Conservation (phyloP, 805 yeast species). For the Cyberlindnera maritima region DNA sequence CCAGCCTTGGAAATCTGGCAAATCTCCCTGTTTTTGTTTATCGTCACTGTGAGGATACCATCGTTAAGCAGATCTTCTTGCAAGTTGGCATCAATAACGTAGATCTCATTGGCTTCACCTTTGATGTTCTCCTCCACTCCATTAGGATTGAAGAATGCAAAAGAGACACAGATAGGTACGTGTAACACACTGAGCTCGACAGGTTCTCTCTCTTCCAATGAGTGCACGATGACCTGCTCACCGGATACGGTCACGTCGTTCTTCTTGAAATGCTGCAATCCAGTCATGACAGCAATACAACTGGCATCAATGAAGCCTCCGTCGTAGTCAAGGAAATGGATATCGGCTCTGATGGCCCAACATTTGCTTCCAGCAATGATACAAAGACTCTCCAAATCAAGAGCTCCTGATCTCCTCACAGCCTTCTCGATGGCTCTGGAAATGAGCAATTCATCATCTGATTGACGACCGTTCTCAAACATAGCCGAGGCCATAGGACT, state of each 20-base stretch:
- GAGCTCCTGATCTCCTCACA: slow-evolving; percentile 82
- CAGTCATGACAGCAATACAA: slow-evolving; percentile 87
- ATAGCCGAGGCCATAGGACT: slow-evolving; percentile 87
- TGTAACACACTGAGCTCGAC: slow-evolving; percentile 83
- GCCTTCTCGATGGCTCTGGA: slow-evolving; percentile 88
- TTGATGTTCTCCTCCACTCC: slow-evolving; percentile 67
- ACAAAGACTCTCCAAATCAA: slow-evolving; percentile 88
- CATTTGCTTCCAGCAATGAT: slow-evolving; percentile 87
- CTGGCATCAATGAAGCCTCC: slow-evolving; percentile 92
- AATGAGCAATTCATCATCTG: slow-evolving; percentile 80
- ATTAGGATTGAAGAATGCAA: slow-evolving; percentile 74
- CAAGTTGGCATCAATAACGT: slow-evolving; percentile 70
- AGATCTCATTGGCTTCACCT: slow-evolving; percentile 61
- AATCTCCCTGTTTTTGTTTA: slow-evolving; percentile 86
- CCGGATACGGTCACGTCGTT: slow-evolving; percentile 79
- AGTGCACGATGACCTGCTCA: slow-evolving; percentile 64
- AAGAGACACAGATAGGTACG: slow-evolving; percentile 85
- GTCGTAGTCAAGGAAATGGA: slow-evolving; percentile 85
- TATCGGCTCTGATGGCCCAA: slow-evolving; percentile 89
- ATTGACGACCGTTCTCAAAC: slow-evolving; percentile 67
- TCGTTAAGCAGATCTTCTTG: slow-evolving; percentile 75
- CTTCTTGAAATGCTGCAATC: slow-evolving; percentile 74
- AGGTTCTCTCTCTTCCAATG: slow-evolving; percentile 77
- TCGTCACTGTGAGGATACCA: slow-evolving; percentile 79
- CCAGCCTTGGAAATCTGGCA: slow-evolving; percentile 92